Evolutionary conservation across 31 red algal genomes (phyloP).

Genomic region (Pterothamnion heteromorphum): DNA sequence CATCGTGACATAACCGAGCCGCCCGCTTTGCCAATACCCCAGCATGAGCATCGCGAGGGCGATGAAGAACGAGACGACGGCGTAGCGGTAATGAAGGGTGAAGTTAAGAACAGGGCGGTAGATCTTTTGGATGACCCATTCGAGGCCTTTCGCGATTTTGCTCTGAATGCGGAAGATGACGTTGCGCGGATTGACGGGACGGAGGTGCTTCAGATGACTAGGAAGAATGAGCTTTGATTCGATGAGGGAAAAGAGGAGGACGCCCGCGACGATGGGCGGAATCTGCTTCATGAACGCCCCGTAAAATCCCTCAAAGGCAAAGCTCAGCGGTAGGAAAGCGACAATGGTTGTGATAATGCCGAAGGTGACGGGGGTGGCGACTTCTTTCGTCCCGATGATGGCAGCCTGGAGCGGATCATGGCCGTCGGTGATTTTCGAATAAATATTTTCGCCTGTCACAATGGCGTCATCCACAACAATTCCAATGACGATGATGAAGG

Average conservation of each 20-base stretch:
- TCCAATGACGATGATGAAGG: neutral
- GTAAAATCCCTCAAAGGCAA: neutral
- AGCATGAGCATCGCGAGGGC: neutral
- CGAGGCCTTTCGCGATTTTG: neutral
- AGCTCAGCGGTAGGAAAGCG: neutral
- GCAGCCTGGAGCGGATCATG: neutral
- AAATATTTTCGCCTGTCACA: neutral
- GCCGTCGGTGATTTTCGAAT: neutral
- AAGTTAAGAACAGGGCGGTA: neutral
- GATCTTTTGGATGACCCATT: neutral
- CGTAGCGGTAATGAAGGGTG: neutral
- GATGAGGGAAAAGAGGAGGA: neutral
- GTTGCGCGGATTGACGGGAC: neutral
- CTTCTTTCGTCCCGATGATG: neutral
- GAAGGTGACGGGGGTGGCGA: neutral
- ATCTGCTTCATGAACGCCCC: neutral
- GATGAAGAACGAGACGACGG: neutral
- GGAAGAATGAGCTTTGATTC: neutral
- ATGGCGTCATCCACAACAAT: conserved; percentile 11
- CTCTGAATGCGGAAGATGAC: neutral
- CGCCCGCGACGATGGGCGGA: neutral
- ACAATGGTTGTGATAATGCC: neutral
- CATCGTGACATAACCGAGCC: neutral
- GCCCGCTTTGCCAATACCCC: neutral
- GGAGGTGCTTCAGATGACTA: neutral